Evolutionary conservation across 164 flowering plant genomes (phyloP).

Genomic region (Brasenia schreberi): DNA sequence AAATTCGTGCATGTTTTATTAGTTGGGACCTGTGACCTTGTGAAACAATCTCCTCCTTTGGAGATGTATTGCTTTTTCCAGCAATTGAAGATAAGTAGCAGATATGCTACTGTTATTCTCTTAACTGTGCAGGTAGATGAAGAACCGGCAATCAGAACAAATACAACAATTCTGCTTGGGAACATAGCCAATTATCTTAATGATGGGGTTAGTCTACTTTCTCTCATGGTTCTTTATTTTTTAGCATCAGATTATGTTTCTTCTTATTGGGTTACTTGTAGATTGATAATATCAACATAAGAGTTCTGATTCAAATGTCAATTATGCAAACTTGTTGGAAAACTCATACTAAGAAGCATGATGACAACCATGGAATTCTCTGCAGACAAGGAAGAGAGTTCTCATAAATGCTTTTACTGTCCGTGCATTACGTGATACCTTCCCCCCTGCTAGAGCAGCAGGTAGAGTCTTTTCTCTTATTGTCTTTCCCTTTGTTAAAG

Average conservation of each 20-base stretch:
- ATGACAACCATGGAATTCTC: no score
- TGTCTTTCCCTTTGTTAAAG: conserved; percentile 1
- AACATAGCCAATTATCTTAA: conserved; percentile 87
- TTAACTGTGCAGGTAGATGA: conserved; percentile 74
- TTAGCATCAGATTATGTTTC: not conserved
- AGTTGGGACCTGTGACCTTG: not conserved
- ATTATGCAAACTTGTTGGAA: no score
- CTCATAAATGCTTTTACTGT: conserved; percentile 97
- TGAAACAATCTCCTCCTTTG: not conserved
- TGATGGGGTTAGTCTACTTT: conserved; percentile 70
- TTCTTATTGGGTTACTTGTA: not conserved
- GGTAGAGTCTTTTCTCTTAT: conserved; percentile 27
- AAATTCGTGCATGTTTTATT: not conserved
- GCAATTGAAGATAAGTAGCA: not conserved
- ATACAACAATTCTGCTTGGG: conserved; percentile 94
- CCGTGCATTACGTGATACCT: conserved; percentile 95
- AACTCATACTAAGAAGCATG: no score
- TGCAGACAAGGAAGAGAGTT: conserved; percentile 95
- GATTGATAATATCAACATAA: no score
- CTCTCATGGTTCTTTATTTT: not conserved
- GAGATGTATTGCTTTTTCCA: no score
- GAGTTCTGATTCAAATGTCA: no score
- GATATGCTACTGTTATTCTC: not conserved
- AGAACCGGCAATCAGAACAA: conserved; percentile 96
- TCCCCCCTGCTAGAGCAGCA: conserved; percentile 97